A percentile compares a stretch with the other conserved stretches of the same genome.
Conservation (phyloP, 2,329 filamentous ascomycete species). For the Colletotrichum tabaci region DNA sequence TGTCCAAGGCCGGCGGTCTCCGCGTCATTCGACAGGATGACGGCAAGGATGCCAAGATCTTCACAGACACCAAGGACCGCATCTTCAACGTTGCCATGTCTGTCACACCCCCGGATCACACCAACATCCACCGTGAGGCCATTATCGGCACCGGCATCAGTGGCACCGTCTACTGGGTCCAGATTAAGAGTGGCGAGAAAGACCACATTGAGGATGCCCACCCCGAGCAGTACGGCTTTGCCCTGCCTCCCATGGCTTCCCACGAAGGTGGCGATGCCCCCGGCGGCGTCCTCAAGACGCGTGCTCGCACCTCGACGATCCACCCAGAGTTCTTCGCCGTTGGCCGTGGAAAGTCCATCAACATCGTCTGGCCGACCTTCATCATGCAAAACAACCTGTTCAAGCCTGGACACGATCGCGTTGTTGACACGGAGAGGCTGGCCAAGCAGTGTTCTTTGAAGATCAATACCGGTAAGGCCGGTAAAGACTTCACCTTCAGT, state of each 20-base stretch:
- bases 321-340: constrained; percentile 97
- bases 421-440: constrained; percentile 90
- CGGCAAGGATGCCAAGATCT: constrained; percentile 91
- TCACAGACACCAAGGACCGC: constrained; percentile 91
- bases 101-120: constrained; percentile 71
- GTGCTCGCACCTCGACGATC: constrained; percentile 88
- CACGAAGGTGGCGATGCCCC: constrained; percentile 94
- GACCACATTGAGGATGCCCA: constrained; percentile 85
- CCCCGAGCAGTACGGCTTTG: constrained; percentile 87
- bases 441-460: constrained; percentile 89
- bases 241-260: constrained; percentile 87
- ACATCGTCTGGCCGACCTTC: constrained; percentile 82
- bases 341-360: constrained; percentile 95
- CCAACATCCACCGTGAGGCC: constrained; percentile 77
- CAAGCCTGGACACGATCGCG: constrained; percentile 74
- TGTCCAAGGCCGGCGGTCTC: constrained; percentile 93
- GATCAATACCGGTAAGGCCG: constrained; percentile 97
- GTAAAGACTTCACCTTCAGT: constrained; percentile 98
- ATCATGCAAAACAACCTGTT: constrained; percentile 75
- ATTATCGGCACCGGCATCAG: constrained; percentile 95
- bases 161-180: constrained; percentile 96
- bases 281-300: constrained; percentile 94
- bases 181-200: constrained; percentile 82
- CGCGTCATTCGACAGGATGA: constrained; percentile 95
- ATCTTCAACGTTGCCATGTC: constrained; percentile 95